Base-by-base conservation (phyloP, 768 basidiomycete species). In the Tylopilus balloui region DNA sequence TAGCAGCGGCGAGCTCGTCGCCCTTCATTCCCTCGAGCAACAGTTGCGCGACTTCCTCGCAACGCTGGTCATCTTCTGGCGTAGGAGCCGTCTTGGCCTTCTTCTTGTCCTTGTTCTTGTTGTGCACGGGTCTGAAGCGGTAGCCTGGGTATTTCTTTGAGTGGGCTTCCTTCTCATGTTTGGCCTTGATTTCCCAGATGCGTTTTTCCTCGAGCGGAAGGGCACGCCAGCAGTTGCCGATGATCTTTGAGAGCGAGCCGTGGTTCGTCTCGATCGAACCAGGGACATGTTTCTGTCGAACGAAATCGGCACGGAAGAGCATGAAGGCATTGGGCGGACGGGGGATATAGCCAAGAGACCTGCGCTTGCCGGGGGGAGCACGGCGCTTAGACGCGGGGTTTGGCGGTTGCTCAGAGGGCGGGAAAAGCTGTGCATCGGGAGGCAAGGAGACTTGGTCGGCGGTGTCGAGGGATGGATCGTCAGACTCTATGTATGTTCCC, bases 111-210 rank as follows among this genome's bases (percentile, higher is more conserved):
- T 74, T 76, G 56, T 67, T 69, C 68, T 75, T 75, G 62, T 75
- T 74, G 60, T 71, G 70, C 1, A 73, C 73, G 7, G 71, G 71
- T 42, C 64, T 61, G 65, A 76, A 78, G 28, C 73, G 70, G 41
- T 77, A 90, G 54, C 86, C 77, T 1, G 88, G 86, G 62, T 86
- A 86, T 50, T 69, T 73, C 34, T 71, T 71, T 47, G 84, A 80
- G 68, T 90, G 87, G 25, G 80, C 82, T 0, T 81, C 83, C 68
- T 87, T 88, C 20, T 81, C 86, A 37, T 79, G 76, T 61, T 85
- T 84, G 0, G 88, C 88, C 47, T 78, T 78, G 28, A 77, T 68
- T 59, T 88, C 85, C 88, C 88, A 90, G 15, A 79, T 71, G 4
- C 75, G 75, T 60, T 84, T 86, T 65, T 90, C 84, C 14, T 83